These are phyloP conservation scores for Punica granatum DNA, from an alignment of 345 rosid genomes.

Conservation along the genomic window DNA sequence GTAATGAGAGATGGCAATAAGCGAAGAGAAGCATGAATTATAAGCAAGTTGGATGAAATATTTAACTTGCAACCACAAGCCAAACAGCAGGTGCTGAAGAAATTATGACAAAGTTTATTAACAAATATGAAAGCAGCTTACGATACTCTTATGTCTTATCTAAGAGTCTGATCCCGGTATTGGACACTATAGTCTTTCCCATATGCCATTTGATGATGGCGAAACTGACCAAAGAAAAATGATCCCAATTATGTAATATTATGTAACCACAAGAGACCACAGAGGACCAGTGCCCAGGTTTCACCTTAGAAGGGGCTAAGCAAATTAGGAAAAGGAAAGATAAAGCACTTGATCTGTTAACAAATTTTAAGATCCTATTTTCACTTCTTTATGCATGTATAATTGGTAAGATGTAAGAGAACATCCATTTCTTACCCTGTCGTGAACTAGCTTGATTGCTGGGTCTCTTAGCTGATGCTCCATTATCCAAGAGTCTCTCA, in stretches of 20 bases:
- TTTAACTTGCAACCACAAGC: not conserved
- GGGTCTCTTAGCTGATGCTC: conserved; percentile 58
- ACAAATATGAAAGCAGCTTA: not conserved
- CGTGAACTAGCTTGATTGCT: conserved; percentile 37
- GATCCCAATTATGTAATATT: not conserved
- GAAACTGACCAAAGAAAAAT: not conserved
- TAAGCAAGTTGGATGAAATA: not conserved
- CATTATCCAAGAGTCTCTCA: conserved; percentile 55
- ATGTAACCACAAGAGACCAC: not conserved
- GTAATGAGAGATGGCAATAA: not conserved
- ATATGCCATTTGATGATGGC: not conserved
- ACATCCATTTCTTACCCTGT: conserved; percentile 37
- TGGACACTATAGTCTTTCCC: not conserved
- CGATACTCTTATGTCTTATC: not conserved
- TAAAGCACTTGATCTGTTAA: not conserved
- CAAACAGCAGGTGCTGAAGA: not conserved
- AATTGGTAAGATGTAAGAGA: not conserved
- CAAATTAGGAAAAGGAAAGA: not conserved
- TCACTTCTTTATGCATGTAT: not conserved
- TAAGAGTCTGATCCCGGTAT: not conserved
- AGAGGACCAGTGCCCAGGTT: not conserved
- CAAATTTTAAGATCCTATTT: not conserved
- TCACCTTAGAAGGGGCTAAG: too few species aligned
- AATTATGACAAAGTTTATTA: too few species aligned
- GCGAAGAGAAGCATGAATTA: not conserved